Base-by-base conservation (phyloP, 805 yeast species). In the Yarrowia sp. region DNA sequence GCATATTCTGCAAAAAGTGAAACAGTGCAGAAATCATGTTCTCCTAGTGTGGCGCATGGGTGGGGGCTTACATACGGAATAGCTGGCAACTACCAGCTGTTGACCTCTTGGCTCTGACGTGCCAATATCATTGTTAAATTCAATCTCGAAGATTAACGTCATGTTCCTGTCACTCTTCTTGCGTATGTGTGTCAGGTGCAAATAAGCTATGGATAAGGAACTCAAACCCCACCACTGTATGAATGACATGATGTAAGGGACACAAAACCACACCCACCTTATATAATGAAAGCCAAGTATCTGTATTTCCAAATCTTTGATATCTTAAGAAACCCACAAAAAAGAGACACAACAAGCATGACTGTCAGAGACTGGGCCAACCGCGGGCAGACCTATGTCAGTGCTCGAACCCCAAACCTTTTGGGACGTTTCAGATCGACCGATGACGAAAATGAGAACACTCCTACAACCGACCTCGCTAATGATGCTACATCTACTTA, bases 1-100 rank as follows among this genome's bases (percentile, higher is more conserved):
- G 54, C 54, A 48, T 48, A 32, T 32, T 46, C 54, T 48, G 54
- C 54, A 48, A 48, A 48, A 48, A 48, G 54, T 32, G 54, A 48
- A 48, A 48, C 26, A 10, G 35, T 32, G 54, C 54, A 21, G 22
- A 2, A 30, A 5, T 14, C 24, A 21, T 32, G 54, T 32, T 48
- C 38, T 30, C 6, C 7, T 14, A 12, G 12, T 38, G 43, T 38
- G 43, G 43, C 24, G 24, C 43, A 19, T 12, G 38, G 38, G 14
- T n/a, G 17, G 38, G 14, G 6, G 16, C 30, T 26, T 26, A 26
- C 30, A 26, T 26, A 8, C n/a, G n/a, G n/a, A n/a, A n/a, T n/a
- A n/a, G n/a, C n/a, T n/a, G n/a, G n/a, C n/a, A n/a, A n/a, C n/a
- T n/a, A n/a, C n/a, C n/a, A n/a, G n/a, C n/a, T n/a, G n/a, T n/a